These are phyloP conservation scores for Capronia americana DNA, from an alignment of 2,329 filamentous ascomycete genomes.

Conservation along the genomic window DNA sequence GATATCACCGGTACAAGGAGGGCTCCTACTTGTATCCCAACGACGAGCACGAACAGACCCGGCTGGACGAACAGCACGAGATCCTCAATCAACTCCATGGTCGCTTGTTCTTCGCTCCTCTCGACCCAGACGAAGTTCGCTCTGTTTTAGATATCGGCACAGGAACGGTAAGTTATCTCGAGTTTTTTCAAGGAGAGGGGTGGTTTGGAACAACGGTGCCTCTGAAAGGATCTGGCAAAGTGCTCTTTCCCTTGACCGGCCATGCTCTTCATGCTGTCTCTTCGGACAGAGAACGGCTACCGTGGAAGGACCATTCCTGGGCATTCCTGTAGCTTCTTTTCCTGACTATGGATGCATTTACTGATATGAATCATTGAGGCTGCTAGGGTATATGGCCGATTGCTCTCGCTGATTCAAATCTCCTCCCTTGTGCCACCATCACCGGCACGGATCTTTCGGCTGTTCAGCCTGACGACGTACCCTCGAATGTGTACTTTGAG, in stretches of 20 bases:
- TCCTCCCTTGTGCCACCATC: slow-evolving; percentile 64
- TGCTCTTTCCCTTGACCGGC: background rate
- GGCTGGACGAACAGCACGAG: slow-evolving; percentile 63
- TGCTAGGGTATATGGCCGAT: slow-evolving; percentile 53
- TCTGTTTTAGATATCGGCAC: slow-evolving; percentile 65
- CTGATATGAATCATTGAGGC: background rate
- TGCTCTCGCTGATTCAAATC: slow-evolving; percentile 61
- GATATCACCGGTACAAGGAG: slow-evolving; percentile 55
- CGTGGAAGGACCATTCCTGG: background rate
- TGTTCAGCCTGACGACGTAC: slow-evolving; percentile 69
- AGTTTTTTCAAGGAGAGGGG: background rate
- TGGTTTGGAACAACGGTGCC: background rate
- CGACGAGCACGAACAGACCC: slow-evolving; percentile 62
- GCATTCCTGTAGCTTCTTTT: background rate
- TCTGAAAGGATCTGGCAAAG: background rate
- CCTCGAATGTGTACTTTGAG: slow-evolving; percentile 75
- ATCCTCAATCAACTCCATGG: slow-evolving; percentile 58
- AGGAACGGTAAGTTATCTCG: slow-evolving; percentile 58
- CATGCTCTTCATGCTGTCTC: background rate
- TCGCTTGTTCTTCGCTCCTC: slow-evolving; percentile 55
- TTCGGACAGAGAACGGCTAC: background rate
- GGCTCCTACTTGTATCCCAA: slow-evolving; percentile 58
- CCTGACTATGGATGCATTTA: background rate
- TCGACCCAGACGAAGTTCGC: slow-evolving; percentile 48
- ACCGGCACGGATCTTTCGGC: slow-evolving; percentile 71